These are phyloP conservation scores for Kodamaea arcana DNA, from an alignment of 1,139 yeast species.

Conservation along the genomic window DNA sequence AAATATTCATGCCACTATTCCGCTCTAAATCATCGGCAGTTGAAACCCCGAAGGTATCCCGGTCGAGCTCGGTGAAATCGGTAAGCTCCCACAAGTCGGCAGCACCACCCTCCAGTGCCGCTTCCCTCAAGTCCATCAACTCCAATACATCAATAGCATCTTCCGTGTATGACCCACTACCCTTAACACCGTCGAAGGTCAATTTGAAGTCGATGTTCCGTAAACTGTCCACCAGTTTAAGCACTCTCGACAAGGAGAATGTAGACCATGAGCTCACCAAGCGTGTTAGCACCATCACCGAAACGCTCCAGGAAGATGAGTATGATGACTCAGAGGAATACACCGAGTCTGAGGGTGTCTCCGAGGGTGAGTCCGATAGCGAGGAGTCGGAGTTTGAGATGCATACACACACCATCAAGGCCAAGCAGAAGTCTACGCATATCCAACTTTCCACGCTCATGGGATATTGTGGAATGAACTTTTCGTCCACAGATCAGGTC, in stretches of 20 bases:
- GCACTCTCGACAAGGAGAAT: slow-evolving; percentile 1
- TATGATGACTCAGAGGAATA: slow-evolving; percentile 4
- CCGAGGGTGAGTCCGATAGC: slow-evolving; percentile 19
- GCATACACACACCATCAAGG: slow-evolving; percentile 27
- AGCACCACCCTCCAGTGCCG: background rate
- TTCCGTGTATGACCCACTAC: background rate
- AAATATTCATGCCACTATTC: slow-evolving; percentile 9
- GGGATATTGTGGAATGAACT: slow-evolving; percentile 32
- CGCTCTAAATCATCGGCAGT: slow-evolving; percentile 1
- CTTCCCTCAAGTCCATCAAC: background rate
- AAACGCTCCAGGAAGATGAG: slow-evolving; percentile 9
- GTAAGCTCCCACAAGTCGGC: background rate
- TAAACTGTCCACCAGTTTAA: slow-evolving; percentile 2
- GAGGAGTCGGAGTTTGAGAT: slow-evolving; percentile 14
- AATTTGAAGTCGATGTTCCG: slow-evolving; percentile 1
- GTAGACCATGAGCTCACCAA: slow-evolving; percentile 7
- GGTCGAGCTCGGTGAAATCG: slow-evolving; percentile 1
- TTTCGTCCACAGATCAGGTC: slow-evolving; percentile 14
- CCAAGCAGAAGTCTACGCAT: slow-evolving; percentile 13
- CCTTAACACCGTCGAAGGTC: slow-evolving; percentile 2
- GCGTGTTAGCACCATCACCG: slow-evolving; percentile 21
- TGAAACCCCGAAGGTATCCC: background rate
- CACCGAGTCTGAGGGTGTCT: slow-evolving; percentile 7
- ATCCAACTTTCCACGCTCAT: slow-evolving; percentile 27
- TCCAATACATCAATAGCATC: background rate